Base-by-base conservation (phyloP, 1,284 basidiomycete species). In the Neolentinus lepideus region DNA sequence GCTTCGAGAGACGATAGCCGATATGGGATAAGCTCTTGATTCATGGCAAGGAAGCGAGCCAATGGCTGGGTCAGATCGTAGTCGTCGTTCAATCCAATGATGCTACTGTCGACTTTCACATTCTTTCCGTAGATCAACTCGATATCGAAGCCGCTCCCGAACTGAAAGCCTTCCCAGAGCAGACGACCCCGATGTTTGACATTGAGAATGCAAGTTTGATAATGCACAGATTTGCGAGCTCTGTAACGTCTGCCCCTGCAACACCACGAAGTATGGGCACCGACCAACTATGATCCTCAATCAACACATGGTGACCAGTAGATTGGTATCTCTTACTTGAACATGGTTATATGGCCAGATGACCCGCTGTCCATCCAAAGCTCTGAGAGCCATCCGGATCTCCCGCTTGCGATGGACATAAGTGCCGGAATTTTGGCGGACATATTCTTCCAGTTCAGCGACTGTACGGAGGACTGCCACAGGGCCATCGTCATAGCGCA, bases 101-200 rank as follows among this genome's bases (percentile, higher is more conserved):
- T 69, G 12, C 75, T 72, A n/a, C 80, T 80, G 22, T 77, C 70
- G 1, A 84, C 69, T 21, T 67, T 65, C 43, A 90, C 69, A 19
- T 70, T 65, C 60, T 78, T 80, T 2, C 76, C 67, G 65, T 89
- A 93, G 10, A 69, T 70, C 51, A 93, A 71, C 55, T 78, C 70
- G 45, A 91, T 73, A 21, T 79, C 69, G 63, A 93, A 92, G 2
- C 90, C 90, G 60, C 85, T 88, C 4, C 83, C 83, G 14, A 88
- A 69, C 61, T 85, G 74, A 52, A 84, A 27, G 9, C 77, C 82
- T 55, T 79, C 69, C 82, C 82, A 91, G 2, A 67, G 53, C 12
- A 86, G 68, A 48, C 79, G 68, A 0, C 85, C 84, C 19, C 74
- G 77, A 10, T 79, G 80, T 56, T 77, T 75, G 63, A 93, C 81